phyloP scores from a whole-genome alignment of 805 yeast genomes.

The Candida dajiaensis region DNA sequence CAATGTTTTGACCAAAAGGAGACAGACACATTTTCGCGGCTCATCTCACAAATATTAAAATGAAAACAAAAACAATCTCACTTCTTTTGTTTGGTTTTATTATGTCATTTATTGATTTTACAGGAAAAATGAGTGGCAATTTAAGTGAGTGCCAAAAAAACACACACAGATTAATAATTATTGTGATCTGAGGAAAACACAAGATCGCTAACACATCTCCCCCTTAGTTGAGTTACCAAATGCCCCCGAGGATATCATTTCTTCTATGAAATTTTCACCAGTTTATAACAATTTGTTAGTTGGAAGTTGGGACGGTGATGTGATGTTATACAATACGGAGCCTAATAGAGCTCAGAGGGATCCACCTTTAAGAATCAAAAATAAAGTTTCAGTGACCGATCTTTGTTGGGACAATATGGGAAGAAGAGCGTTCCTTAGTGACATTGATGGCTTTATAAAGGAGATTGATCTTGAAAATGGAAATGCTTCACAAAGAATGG shows the following conservation, averaged over 20 bases:
- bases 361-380: slow-evolving; percentile 19
- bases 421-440: slow-evolving; percentile 37
- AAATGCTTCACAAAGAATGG: slow-evolving; percentile 18
- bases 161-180: too few species aligned
- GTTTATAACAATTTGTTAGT: slow-evolving; percentile 34
- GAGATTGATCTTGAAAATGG: slow-evolving; percentile 46
- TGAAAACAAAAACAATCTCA: too few species aligned
- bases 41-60: too few species aligned
- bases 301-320: slow-evolving; percentile 53
- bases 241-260: slow-evolving; percentile 34
- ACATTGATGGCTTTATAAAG: slow-evolving; percentile 48
- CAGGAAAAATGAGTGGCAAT: not conserved
- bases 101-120: too few species aligned
- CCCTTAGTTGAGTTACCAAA: slow-evolving; percentile 15
- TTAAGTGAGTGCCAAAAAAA: not conserved
- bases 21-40: not conserved
- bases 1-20: too few species aligned
- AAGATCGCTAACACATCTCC: too few species aligned
- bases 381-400: slow-evolving; percentile 15
- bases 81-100: too few species aligned
- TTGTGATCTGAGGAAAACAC: too few species aligned
- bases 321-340: slow-evolving; percentile 37
- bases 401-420: slow-evolving; percentile 18
- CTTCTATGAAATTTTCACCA: slow-evolving; percentile 37
- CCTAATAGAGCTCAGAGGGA: slow-evolving; percentile 23